Base-by-base conservation (phyloP, 2,329 filamentous ascomycete genomes). In the Rhytidhysteron rufulum region DNA sequence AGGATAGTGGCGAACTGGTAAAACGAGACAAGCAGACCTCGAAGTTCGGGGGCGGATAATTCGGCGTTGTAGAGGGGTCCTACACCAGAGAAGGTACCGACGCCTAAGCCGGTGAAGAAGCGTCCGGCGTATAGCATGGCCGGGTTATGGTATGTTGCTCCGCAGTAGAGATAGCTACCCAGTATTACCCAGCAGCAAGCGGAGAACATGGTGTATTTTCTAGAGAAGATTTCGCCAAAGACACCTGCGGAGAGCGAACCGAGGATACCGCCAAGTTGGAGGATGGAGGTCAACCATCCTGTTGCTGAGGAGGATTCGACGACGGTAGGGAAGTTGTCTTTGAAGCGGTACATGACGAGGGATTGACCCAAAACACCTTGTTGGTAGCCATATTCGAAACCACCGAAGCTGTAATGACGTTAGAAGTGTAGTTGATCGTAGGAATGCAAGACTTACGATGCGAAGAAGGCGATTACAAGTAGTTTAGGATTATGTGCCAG, bases 331-430 rank as follows among this genome's bases (percentile, higher is more conserved):
- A 78, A 77, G 45, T 73, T 71, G 25, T 67, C 55, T 8, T 59
- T 68, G 57, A 78, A 78, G 8, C 69, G 65, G 7, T 62, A 62
- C 74, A 78, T 79, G 49, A 75, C 73, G 3, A 78, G 62, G 10
- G 73, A 73, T 48, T 77, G 72, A 22, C 74, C 73, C 3, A 79
- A 59, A 2, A 79, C 73, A 36, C 74, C 75, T 49, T 78, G 75
- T 42, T 78, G 73, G 50, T 75, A 76, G 39, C 73, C 73, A 67
- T 74, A 76, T 43, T 72, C 68, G 34, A 76, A 71, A 17, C 73
- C 73, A 42, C 72, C 72, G 17, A 75, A 68, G n/a, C 71, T 74
- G 29, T 11, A 4, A 11, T 11, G 8, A 21, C 18, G 27, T 39
- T 21, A 41, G 15, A 19, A 34, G 20, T 11, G 5, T 17, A 15